A percentile compares a stretch with the other conserved stretches of the same genome.
These are phyloP conservation scores for Salix suchowensis DNA, from an alignment of 345 rosid genomes.

Conservation along the genomic window DNA sequence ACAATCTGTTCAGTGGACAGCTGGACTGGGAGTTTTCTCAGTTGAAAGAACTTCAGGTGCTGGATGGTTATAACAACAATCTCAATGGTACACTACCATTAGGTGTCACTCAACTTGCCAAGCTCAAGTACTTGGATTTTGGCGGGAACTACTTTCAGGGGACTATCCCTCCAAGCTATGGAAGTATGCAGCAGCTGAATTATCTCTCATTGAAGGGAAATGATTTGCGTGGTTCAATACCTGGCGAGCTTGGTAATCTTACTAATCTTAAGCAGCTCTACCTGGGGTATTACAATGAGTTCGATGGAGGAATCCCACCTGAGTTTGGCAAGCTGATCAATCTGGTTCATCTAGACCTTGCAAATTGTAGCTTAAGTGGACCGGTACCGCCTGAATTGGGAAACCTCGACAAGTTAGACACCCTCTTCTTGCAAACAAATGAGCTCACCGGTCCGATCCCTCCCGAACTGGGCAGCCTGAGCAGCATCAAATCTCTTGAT, in stretches of 20 bases:
- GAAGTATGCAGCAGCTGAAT: slow-evolving; percentile 32
- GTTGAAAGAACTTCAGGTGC: slow-evolving; percentile 34
- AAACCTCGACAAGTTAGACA: slow-evolving; percentile 42
- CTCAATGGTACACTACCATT: slow-evolving; percentile 47
- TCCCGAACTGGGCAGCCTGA: slow-evolving; percentile 49
- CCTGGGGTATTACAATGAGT: slow-evolving; percentile 57
- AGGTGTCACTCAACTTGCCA: slow-evolving; percentile 32
- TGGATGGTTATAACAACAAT: slow-evolving; percentile 55
- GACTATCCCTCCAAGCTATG: slow-evolving; percentile 43
- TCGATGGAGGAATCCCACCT: slow-evolving; percentile 49
- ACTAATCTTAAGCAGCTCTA: slow-evolving; percentile 43
- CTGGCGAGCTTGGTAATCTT: slow-evolving; percentile 54
- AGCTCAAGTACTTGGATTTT: slow-evolving; percentile 48
- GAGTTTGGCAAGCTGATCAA: slow-evolving; percentile 50
- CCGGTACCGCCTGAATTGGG: slow-evolving; percentile 52
- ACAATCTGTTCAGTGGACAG: slow-evolving; percentile 46
- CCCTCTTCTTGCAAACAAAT: slow-evolving; percentile 53
- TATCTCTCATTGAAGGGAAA: slow-evolving; percentile 56
- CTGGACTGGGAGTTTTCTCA: slow-evolving; percentile 45
- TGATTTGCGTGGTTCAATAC: slow-evolving; percentile 50
- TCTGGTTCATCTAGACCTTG: slow-evolving; percentile 54
- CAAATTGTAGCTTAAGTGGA: slow-evolving; percentile 50
- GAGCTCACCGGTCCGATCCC: slow-evolving; percentile 48
- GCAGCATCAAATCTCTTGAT: slow-evolving; percentile 47
- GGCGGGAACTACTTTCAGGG: slow-evolving; percentile 67